A percentile compares a stretch with the other conserved stretches of the same genome.
Conservation (phyloP, 768 basidiomycete genomes). For the Sutorius australiensis region DNA sequence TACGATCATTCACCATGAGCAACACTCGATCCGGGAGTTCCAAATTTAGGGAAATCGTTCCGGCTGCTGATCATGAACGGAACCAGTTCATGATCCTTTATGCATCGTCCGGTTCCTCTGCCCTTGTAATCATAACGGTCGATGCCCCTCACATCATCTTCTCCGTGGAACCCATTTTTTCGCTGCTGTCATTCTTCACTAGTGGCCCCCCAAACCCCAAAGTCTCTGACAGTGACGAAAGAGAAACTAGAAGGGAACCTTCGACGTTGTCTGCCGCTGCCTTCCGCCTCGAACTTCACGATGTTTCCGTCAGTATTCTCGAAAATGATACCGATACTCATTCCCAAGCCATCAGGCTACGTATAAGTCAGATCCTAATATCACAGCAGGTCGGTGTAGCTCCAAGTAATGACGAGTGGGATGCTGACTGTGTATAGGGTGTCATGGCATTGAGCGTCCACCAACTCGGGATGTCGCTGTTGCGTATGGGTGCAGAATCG, state of each 20-base stretch:
- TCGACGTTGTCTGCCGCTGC: conserved; percentile 34
- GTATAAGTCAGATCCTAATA: conserved; percentile 79
- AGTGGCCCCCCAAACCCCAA: conserved; percentile 42
- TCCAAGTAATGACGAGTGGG: not conserved
- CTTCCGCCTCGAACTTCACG: conserved; percentile 85
- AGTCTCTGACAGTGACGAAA: conserved; percentile 9
- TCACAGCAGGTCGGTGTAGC: conserved; percentile 76
- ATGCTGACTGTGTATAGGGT: conserved; percentile 46
- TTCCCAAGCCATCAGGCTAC: conserved; percentile 82
- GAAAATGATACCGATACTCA: conserved; percentile 77
- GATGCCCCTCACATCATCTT: conserved; percentile 94
- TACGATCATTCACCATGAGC: conserved; percentile 89
- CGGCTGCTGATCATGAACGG: conserved; percentile 79
- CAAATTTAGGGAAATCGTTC: conserved; percentile 92
- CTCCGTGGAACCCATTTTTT: conserved; percentile 86
- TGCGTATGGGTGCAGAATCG: conserved; percentile 75
- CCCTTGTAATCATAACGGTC: conserved; percentile 80
- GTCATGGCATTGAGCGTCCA: conserved; percentile 76
- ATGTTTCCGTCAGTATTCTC: conserved; percentile 83
- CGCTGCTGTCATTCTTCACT: conserved; percentile 81
- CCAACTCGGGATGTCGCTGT: conserved; percentile 89
- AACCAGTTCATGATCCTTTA: conserved; percentile 95
- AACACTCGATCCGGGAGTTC: conserved; percentile 81
- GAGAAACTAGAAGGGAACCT: conserved; percentile 12
- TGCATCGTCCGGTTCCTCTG: conserved; percentile 62